Evolutionary conservation across 176 grass and related monocot genomes (phyloP).

Genomic region (Chloris gayana): DNA sequence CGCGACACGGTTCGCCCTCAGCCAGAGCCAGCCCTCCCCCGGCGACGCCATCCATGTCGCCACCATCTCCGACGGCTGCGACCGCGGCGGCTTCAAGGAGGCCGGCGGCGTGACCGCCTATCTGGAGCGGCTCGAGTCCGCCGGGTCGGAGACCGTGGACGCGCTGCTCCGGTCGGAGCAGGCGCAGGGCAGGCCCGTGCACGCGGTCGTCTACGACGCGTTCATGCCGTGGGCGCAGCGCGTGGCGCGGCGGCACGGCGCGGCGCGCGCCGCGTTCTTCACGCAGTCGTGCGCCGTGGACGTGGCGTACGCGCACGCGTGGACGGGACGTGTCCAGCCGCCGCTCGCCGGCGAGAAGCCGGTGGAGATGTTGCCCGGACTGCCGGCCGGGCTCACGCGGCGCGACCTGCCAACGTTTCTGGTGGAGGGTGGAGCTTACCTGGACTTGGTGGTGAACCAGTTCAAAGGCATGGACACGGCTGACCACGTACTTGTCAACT

Average conservation of each 20-base stretch:
- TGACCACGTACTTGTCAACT: conserved; percentile 72
- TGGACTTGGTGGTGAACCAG: conserved; percentile 53
- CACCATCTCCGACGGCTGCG: conserved; percentile 52
- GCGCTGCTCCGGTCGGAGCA: conserved; percentile 53
- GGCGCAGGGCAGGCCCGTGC: conserved; percentile 46
- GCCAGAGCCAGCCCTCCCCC: conserved; percentile 22
- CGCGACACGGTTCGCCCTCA: conserved; percentile 47
- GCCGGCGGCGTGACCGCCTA: conserved; percentile 23
- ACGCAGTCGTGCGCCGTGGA: conserved; percentile 65
- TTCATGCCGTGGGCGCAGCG: conserved; percentile 59
- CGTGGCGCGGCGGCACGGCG: conserved; percentile 42
- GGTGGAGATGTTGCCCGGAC: conserved; percentile 28
- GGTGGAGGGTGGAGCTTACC: conserved; percentile 24
- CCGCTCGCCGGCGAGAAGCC: background rate
- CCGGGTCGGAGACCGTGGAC: conserved; percentile 51
- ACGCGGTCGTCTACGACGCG: conserved; percentile 64
- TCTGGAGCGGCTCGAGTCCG: conserved; percentile 44
- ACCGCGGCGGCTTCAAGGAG: conserved; percentile 35
- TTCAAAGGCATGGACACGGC: conserved; percentile 49
- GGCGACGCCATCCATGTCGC: conserved; percentile 28
- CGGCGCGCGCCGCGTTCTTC: conserved; percentile 48
- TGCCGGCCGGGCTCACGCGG: conserved; percentile 33
- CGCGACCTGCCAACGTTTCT: conserved; percentile 59
- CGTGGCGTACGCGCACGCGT: conserved; percentile 52
- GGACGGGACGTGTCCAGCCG: conserved; percentile 25